Evolutionary conservation across 2,329 filamentous ascomycete species (phyloP), one percentile per base, ranked within the genome.

Genomic region (Nothophaeocryptopus gaeumannii): DNA sequence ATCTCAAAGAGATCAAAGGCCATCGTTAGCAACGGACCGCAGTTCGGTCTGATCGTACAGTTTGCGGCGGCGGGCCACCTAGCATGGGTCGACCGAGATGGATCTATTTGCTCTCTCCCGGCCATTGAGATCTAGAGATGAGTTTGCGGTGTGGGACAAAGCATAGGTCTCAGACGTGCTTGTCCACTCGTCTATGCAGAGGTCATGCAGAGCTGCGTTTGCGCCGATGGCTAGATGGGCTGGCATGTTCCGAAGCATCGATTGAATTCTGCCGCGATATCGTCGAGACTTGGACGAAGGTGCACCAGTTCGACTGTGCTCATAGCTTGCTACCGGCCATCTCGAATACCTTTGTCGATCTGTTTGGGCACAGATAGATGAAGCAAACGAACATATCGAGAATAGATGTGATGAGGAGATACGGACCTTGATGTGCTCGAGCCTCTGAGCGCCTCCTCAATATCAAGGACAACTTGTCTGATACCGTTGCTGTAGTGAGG

Each of bases 71-170:
- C 39, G 34, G 47, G 29, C 33, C 45, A 56, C 45, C 53, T 48
- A 46, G 49, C 53, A 56, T 41, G 55, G 57, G 39, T 34, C 36
- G 39, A 48, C 48, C 46, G 32, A 34, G 29, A 31, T 39, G 41
- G 50, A 54, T 40, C 39, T 44, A 52, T 54, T 54, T 56, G 45
- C 53, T 45, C 13, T 51, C 51, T 50, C 48, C 51, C 51, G 53
- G 40, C 33, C 51, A 26, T 32, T 42, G 45, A 31, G 36, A 38
- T 32, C 42, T 15, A 40, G 35, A 37, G 16, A 45, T 34, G 47
- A 58, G 58, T 60, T 63, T 63, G 62, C 62, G 58, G 58, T 62
- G 60, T 58, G 54, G 50, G 47, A 63, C 59, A 63, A 62, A 60
- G 60, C 59, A 53, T 47, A 40, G 53, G 49, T 55, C 51, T 59